These are phyloP conservation scores for Tricholoma flavovirens DNA, from an alignment of 768 basidiomycete species.

Conservation along the genomic window DNA sequence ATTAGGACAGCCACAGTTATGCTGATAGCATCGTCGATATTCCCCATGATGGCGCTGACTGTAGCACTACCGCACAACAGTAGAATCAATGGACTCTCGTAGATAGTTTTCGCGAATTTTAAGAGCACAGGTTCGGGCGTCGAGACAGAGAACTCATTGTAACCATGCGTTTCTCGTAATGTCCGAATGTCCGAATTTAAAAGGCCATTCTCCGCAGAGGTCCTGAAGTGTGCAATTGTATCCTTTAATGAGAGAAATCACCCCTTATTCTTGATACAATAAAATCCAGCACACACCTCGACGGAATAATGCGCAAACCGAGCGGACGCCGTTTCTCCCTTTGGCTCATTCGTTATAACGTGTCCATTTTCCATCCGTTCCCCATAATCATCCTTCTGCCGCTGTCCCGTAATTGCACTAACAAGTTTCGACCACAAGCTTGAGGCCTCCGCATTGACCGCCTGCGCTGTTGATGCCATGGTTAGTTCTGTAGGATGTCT, in stretches of 20 bases:
- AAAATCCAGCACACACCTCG: constrained; percentile 40
- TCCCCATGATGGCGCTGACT: constrained; percentile 91
- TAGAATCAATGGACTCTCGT: constrained; percentile 90
- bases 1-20: constrained; percentile 90
- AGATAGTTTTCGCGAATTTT: constrained; percentile 94
- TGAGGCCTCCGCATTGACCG: constrained; percentile 42
- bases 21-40: constrained; percentile 89
- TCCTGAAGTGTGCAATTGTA: constrained; percentile 65
- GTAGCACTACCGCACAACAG: constrained; percentile 85
- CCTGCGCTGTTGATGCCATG: constrained; percentile 40
- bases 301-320: constrained; percentile 62
- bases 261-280: constrained; percentile 1
- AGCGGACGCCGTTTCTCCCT: constrained; percentile 56
- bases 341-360: constrained; percentile 25
- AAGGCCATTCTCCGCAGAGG: constrained; percentile 59
- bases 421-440: constrained; percentile 47
- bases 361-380: constrained; percentile 34
- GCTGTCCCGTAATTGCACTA: constrained; percentile 33
- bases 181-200: constrained; percentile 53
- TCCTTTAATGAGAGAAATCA: constrained; percentile 40
- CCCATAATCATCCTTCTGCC: constrained; percentile 23
- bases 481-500: constrained; percentile 53
- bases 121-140: constrained; percentile 73
- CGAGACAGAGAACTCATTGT: constrained; percentile 90
- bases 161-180: constrained; percentile 68